Evolutionary conservation across 2,329 filamentous ascomycete genomes (phyloP).

Genomic region (Nigrospora sphaerica): DNA sequence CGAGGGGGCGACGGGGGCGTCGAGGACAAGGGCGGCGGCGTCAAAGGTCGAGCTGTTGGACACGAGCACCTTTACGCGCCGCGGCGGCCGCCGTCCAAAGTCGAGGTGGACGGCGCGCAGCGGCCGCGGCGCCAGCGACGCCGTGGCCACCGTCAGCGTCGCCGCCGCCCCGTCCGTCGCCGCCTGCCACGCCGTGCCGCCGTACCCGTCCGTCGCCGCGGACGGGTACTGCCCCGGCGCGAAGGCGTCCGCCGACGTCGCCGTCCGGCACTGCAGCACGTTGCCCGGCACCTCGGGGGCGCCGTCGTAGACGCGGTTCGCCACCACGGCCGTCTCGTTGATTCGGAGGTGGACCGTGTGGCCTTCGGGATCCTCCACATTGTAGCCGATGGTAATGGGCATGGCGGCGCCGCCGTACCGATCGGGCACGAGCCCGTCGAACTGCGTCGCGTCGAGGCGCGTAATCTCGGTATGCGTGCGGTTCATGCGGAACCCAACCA

Average conservation of each 20-base stretch:
- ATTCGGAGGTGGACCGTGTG: not conserved
- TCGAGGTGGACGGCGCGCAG: not conserved
- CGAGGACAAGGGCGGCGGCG: not conserved
- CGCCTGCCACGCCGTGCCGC: not conserved
- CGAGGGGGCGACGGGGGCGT: not conserved
- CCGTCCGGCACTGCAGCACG: not conserved
- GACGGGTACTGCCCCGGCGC: not conserved
- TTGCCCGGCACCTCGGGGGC: not conserved
- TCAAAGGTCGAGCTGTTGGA: constrained; percentile 1
- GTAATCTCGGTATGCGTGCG: not conserved
- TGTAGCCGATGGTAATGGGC: not conserved
- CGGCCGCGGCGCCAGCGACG: not conserved
- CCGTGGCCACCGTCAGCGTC: not conserved
- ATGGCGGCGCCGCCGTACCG: not conserved
- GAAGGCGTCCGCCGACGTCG: not conserved
- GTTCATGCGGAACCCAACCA: constrained; percentile 2
- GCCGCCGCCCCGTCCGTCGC: not conserved
- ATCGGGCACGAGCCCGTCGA: not conserved
- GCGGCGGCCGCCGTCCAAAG: not conserved
- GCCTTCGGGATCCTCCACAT: not conserved
- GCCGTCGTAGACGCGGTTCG: not conserved
- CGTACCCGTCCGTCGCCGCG: not conserved
- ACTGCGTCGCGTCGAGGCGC: not conserved
- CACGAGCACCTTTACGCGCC: not conserved
- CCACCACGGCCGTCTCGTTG: not conserved